A percentile compares a stretch with the other conserved stretches of the same genome.
Conservation (phyloP, 1,139 yeast genomes). For the Debaryomyces singareniensis region DNA sequence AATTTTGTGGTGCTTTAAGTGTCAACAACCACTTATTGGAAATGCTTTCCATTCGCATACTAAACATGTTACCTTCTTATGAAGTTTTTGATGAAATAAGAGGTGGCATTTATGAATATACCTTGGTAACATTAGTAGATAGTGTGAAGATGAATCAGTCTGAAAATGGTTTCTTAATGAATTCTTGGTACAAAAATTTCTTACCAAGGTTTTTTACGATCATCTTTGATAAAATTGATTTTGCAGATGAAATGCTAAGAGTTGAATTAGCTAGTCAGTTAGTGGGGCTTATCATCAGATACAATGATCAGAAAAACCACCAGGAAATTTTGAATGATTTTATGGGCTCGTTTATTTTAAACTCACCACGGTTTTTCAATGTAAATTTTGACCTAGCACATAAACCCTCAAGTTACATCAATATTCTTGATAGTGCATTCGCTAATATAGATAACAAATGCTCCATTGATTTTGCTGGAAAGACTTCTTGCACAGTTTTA, state of each 20-base stretch:
- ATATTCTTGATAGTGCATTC: conserved; percentile 44
- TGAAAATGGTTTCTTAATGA: conserved; percentile 28
- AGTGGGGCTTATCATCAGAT: conserved; percentile 31
- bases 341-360: conserved; percentile 17
- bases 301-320: conserved; percentile 30
- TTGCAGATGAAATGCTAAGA: conserved; percentile 10
- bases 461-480: conserved; percentile 6
- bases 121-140: conserved; percentile 15
- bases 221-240: conserved; percentile 7
- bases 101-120: conserved; percentile 10
- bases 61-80: conserved; percentile 30
- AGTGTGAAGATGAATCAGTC: conserved; percentile 18
- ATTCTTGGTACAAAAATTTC: conserved; percentile 36
- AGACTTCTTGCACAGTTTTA: conserved; percentile 4
- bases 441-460: conserved; percentile 42
- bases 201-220: conserved; percentile 23
- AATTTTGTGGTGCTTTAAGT: conserved; percentile 38
- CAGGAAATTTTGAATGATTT: conserved; percentile 31
- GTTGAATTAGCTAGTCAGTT: conserved; percentile 32
- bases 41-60: conserved; percentile 42
- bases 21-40: conserved; percentile 44
- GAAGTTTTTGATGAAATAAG: conserved; percentile 10
- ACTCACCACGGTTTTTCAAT: conserved; percentile 9
- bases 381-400: conserved; percentile 15
- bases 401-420: conserved; percentile 33